These are phyloP conservation scores for Clathrus columnatus DNA, from an alignment of 768 basidiomycete species.

Conservation along the genomic window DNA sequence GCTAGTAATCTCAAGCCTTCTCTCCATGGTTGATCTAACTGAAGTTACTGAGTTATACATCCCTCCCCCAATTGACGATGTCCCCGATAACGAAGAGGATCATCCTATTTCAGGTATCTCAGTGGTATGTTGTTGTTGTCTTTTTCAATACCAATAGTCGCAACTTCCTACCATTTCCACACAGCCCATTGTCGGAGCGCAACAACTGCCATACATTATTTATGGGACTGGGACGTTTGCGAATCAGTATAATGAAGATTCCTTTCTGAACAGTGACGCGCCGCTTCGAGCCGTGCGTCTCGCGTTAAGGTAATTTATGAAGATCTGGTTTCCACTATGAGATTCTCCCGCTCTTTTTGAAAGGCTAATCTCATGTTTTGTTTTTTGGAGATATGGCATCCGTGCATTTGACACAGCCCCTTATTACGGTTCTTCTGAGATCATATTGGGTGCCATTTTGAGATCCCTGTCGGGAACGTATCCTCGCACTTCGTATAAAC, in stretches of 20 bases:
- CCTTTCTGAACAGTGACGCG: constrained; percentile 41
- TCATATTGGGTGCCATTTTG: constrained; percentile 60
- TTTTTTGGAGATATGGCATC: constrained; percentile 61
- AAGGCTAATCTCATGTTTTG: background rate
- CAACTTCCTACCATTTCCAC: background rate
- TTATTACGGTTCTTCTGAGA: constrained; percentile 75
- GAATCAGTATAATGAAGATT: constrained; percentile 53
- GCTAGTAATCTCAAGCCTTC: background rate
- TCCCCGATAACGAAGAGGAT: constrained; percentile 36
- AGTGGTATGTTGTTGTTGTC: constrained; percentile 25
- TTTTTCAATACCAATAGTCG: constrained; percentile 4
- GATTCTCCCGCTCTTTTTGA: background rate
- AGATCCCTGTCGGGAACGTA: constrained; percentile 54
- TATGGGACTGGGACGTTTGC: constrained; percentile 71
- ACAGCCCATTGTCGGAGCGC: constrained; percentile 28
- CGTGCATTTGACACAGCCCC: constrained; percentile 74
- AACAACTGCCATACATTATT: constrained; percentile 40
- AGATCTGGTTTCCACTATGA: background rate
- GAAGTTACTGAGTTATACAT: constrained; percentile 5
- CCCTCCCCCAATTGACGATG: constrained; percentile 30
- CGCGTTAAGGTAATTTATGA: constrained; percentile 57
- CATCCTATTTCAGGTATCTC: constrained; percentile 24
- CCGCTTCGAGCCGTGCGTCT: constrained; percentile 65
- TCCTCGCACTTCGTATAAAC: constrained; percentile 66
- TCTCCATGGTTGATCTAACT: background rate